Conservation (phyloP, 345 rosid species). For the Mallotus nudiflorus region DNA sequence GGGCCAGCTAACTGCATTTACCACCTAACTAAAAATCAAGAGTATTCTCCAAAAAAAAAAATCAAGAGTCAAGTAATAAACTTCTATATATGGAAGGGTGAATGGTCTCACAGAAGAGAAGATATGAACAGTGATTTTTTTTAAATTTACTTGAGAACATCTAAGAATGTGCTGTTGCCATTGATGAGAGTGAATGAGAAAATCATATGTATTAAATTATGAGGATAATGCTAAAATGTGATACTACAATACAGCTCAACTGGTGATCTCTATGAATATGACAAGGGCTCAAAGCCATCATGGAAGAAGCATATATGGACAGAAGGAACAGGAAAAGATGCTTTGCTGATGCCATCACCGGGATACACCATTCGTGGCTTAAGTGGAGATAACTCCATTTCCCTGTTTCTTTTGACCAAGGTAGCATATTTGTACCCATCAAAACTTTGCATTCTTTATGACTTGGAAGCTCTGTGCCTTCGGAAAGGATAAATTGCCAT, state of each 20-base stretch:
- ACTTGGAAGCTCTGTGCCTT: neutral
- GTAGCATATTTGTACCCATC: conserved; percentile 25
- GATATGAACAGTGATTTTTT: too few species aligned
- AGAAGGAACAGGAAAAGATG: conserved; percentile 37
- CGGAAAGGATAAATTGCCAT: neutral
- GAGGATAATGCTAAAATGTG: conserved; percentile 14
- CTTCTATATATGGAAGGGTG: neutral
- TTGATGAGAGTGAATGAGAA: neutral
- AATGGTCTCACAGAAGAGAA: neutral
- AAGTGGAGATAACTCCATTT: conserved; percentile 48
- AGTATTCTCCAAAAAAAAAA: too few species aligned
- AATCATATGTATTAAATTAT: neutral
- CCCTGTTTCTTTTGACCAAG: conserved; percentile 67
- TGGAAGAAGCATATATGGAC: conserved; percentile 71
- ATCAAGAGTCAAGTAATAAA: neutral
- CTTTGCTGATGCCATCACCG: conserved; percentile 38
- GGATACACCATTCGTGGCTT: conserved; percentile 47
- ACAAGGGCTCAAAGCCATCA: conserved; percentile 58
- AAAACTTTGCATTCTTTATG: neutral
- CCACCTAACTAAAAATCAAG: neutral
- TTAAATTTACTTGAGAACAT: neutral
- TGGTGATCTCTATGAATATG: conserved; percentile 67
- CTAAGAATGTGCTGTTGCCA: neutral
- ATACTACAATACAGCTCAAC: conserved; percentile 47
- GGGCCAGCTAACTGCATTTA: neutral